Evolutionary conservation across 371 early-diverging fungal genomes (phyloP).

Genomic region (Syncephalastrum contaminatum): DNA sequence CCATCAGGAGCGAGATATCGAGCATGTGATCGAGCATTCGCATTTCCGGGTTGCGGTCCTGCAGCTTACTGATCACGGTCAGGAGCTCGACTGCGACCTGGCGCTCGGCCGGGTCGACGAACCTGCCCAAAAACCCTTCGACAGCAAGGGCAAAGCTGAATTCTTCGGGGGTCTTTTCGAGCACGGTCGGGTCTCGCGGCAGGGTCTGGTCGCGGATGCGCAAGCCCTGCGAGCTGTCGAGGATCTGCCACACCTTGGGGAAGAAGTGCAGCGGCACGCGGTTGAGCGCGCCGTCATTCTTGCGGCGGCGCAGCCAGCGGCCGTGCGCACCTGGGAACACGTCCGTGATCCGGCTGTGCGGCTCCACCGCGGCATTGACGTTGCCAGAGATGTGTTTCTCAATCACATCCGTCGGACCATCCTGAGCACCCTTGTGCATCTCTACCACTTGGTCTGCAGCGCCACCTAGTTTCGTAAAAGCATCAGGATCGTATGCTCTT

Average conservation of each 20-base stretch:
- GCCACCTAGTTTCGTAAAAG: too few species aligned
- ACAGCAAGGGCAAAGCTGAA: constrained; percentile 78
- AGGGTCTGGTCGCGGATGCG: constrained; percentile 58
- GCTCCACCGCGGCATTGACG: constrained; percentile 13
- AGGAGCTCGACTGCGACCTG: constrained; percentile 77
- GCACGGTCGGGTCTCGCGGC: constrained; percentile 80
- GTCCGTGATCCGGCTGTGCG: constrained; percentile 25
- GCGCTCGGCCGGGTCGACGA: constrained; percentile 83
- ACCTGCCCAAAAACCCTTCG: constrained; percentile 66
- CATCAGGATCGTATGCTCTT: too few species aligned
- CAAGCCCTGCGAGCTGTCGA: constrained; percentile 58
- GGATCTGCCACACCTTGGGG: constrained; percentile 73
- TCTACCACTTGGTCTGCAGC: constrained; percentile 19
- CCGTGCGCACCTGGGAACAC: constrained; percentile 68
- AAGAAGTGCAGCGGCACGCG: constrained; percentile 81
- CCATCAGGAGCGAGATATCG: constrained; percentile 63
- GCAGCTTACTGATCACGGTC: constrained; percentile 59
- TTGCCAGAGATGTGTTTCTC: constrained; percentile 33
- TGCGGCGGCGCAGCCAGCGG: constrained; percentile 75
- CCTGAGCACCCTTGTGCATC: constrained; percentile 41
- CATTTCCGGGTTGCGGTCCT: constrained; percentile 65
- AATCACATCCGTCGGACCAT: constrained; percentile 53
- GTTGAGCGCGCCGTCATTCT: constrained; percentile 86
- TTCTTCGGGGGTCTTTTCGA: constrained; percentile 86
- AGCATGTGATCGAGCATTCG: constrained; percentile 51